Percentiles rank a stretch among this genome's conserved stretches.
Evolutionary conservation across 2,329 filamentous ascomycete species (phyloP).

Genomic region (Trematosphaeria pertusa): DNA sequence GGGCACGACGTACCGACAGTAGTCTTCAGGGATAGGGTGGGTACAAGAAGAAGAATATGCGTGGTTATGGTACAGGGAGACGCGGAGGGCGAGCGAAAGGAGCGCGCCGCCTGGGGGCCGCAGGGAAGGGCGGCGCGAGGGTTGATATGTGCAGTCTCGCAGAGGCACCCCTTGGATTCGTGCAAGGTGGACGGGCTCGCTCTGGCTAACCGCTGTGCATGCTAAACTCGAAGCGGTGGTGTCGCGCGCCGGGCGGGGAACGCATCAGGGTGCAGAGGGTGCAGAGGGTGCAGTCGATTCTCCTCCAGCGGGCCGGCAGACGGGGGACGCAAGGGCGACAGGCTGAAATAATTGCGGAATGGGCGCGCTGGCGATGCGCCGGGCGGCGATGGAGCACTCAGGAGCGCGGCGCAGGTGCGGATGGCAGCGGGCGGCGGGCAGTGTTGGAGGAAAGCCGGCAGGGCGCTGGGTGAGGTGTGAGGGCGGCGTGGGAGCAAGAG

Average conservation of each 20-base stretch:
- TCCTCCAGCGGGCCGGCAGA: constrained; percentile 26
- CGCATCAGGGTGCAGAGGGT: constrained; percentile 43
- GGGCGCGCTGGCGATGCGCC: constrained; percentile 15
- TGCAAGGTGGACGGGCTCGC: constrained; percentile 33
- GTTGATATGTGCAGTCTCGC: constrained; percentile 37
- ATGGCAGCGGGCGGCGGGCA: constrained; percentile 7
- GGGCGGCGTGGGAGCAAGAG: not conserved
- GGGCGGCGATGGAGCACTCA: constrained; percentile 1
- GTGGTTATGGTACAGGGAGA: constrained; percentile 34
- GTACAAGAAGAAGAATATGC: constrained; percentile 26
- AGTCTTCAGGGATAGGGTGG: constrained; percentile 19
- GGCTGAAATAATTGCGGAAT: constrained; percentile 30
- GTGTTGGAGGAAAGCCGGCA: not conserved
- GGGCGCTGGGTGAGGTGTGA: not conserved
- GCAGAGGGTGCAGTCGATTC: constrained; percentile 7
- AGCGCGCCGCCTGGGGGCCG: constrained; percentile 20
- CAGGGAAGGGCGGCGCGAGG: constrained; percentile 28
- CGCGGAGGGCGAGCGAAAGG: constrained; percentile 32
- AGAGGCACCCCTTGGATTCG: constrained; percentile 33
- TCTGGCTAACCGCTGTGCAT: constrained; percentile 48
- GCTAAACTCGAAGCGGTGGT: constrained; percentile 47
- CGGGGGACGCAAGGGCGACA: constrained; percentile 41
- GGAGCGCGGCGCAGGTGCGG: constrained; percentile 2
- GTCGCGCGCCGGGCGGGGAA: constrained; percentile 47
- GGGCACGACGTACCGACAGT: constrained; percentile 23